These are phyloP conservation scores for Bolboschoenus planiculmis DNA, from an alignment of 176 grass and related monocot genomes.

Conservation along the genomic window DNA sequence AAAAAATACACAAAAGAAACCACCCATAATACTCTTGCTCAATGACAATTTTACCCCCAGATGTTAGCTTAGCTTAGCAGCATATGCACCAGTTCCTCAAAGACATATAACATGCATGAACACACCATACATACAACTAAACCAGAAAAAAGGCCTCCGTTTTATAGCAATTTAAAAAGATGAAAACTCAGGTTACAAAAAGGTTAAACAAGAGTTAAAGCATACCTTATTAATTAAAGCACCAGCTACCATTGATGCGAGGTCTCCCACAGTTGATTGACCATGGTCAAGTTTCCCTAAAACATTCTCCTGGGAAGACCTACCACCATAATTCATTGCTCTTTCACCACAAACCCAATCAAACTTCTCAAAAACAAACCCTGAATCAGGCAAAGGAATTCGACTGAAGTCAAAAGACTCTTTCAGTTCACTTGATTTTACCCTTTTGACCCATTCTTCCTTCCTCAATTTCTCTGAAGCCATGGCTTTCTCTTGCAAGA, in stretches of 20 bases:
- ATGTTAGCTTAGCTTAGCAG: neutral
- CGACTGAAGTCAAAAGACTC: neutral
- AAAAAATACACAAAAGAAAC: neutral
- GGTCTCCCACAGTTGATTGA: neutral
- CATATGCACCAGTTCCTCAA: neutral
- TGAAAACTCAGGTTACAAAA: neutral
- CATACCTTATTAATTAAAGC: neutral
- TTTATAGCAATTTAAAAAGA: neutral
- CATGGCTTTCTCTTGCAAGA: neutral
- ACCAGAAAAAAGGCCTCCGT: neutral
- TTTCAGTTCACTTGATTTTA: neutral
- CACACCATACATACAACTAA: neutral
- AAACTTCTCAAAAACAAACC: constrained; percentile 10
- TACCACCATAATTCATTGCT: neutral
- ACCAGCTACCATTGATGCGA: neutral
- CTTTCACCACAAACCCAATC: constrained; percentile 1
- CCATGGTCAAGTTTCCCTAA: neutral
- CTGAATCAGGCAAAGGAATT: constrained; percentile 1
- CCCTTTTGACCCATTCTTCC: neutral
- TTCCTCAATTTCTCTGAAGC: neutral
- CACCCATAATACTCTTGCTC: neutral
- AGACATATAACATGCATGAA: neutral
- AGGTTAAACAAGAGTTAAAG: neutral
- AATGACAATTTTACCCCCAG: neutral
- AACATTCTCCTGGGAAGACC: neutral